Evolutionary conservation across 2,329 filamentous ascomycete species (phyloP).

Genomic region (Trichoderma sp.): DNA sequence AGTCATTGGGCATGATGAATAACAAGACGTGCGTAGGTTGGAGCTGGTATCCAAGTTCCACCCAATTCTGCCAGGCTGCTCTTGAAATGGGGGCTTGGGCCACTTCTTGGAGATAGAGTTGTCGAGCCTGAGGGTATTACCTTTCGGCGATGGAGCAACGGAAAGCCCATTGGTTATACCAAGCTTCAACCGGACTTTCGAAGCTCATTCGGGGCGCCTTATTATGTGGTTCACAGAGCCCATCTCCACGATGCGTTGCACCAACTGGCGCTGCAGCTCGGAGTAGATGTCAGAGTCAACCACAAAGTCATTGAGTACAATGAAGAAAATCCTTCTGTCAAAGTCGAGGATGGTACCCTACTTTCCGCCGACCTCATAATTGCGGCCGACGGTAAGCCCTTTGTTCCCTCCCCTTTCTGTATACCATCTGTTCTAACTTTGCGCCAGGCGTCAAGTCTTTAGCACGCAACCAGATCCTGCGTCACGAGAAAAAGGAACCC

Average conservation of each 20-base stretch:
- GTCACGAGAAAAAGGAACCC: neutral
- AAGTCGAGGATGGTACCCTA: constrained; percentile 25
- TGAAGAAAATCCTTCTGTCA: constrained; percentile 23
- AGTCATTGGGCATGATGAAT: neutral
- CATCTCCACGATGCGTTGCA: constrained; percentile 36
- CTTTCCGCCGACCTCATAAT: constrained; percentile 34
- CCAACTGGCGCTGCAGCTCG: constrained; percentile 26
- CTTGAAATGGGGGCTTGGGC: constrained; percentile 31
- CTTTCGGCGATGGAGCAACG: constrained; percentile 32
- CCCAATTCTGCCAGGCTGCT: constrained; percentile 34
- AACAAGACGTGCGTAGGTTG: constrained; percentile 22
- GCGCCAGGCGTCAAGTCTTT: neutral
- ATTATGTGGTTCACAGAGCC: constrained; percentile 37
- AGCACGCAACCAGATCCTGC: constrained; percentile 17
- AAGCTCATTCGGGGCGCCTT: constrained; percentile 30
- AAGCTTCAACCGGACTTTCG: constrained; percentile 29
- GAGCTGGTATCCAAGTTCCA: constrained; percentile 34
- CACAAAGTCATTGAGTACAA: constrained; percentile 29
- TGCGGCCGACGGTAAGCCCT: constrained; percentile 35
- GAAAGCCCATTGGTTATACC: constrained; percentile 32
- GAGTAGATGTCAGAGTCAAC: constrained; percentile 28
- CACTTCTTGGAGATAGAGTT: constrained; percentile 20
- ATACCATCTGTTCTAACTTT: neutral
- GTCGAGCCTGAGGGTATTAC: constrained; percentile 27
- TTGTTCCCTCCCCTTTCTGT: neutral